phyloP scores from a whole-genome alignment of 1,284 basidiomycete species.

The Apiotrichum siamense region DNA sequence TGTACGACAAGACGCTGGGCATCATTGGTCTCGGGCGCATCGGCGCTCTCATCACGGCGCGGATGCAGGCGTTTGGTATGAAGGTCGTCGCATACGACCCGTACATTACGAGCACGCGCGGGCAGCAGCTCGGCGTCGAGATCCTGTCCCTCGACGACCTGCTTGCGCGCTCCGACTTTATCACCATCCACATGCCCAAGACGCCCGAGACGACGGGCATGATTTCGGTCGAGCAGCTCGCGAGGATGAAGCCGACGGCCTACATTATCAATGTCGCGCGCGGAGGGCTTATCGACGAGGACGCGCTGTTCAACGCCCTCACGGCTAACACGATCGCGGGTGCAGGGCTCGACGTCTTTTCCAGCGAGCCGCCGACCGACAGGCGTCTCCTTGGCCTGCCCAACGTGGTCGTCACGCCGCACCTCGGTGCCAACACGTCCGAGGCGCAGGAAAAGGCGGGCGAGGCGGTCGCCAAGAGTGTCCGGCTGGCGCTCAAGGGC shows the following conservation, averaged over 20 bases:
- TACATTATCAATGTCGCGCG: slow-evolving; percentile 31
- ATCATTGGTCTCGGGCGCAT: slow-evolving; percentile 20
- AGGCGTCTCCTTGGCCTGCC: slow-evolving; percentile 1
- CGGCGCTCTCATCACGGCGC: slow-evolving; percentile 16
- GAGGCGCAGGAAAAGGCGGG: slow-evolving; percentile 15
- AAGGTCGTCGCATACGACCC: slow-evolving; percentile 22
- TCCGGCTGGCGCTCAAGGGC: slow-evolving; percentile 6
- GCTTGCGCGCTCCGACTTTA: slow-evolving; percentile 16
- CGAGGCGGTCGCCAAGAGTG: slow-evolving; percentile 2
- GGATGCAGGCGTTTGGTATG: slow-evolving; percentile 19
- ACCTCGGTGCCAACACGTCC: slow-evolving; percentile 9
- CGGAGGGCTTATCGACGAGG: slow-evolving; percentile 29
- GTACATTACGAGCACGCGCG: slow-evolving; percentile 8
- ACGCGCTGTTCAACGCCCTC: slow-evolving; percentile 21
- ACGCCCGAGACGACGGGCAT: slow-evolving; percentile 16
- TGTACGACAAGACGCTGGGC: slow-evolving; percentile 12
- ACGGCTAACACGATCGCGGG: slow-evolving; percentile 15
- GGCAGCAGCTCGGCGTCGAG: slow-evolving; percentile 7
- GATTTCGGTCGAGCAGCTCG: slow-evolving; percentile 16
- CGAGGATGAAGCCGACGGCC: slow-evolving; percentile 19
- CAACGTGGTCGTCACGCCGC: slow-evolving; percentile 14
- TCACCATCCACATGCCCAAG: slow-evolving; percentile 26
- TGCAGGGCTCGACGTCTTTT: slow-evolving; percentile 22
- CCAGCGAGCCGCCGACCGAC: slow-evolving; percentile 17
- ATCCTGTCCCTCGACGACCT: slow-evolving; percentile 18